Conservation (phyloP, 441 rosid species). For the Pelargonium myrrhifolium region DNA sequence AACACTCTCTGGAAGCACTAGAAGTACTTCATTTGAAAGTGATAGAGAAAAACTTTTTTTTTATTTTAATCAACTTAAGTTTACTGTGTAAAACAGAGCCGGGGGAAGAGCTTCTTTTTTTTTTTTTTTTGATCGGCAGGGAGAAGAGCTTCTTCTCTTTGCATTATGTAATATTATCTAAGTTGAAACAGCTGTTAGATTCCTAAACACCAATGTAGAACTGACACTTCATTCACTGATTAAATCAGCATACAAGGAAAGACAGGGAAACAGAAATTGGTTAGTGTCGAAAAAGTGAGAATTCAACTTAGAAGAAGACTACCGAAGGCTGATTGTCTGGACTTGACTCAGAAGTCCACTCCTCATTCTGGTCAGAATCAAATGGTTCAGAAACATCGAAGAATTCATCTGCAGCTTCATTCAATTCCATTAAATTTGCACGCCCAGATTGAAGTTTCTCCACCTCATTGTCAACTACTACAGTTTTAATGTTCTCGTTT, state of each 20-base stretch:
- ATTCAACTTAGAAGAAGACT: slow-evolving; percentile 9
- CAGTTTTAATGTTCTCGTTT: slow-evolving; percentile 24
- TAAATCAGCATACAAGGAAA: no score
- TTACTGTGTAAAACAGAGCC: background rate
- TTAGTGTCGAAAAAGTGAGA: no score
- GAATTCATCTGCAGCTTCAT: slow-evolving; percentile 73
- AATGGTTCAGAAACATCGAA: slow-evolving; percentile 69
- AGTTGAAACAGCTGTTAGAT: background rate
- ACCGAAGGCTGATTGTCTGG: slow-evolving; percentile 41
- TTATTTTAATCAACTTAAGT: no score
- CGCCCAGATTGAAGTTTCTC: slow-evolving; percentile 37
- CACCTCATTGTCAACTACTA: slow-evolving; percentile 31
- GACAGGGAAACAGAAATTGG: no score
- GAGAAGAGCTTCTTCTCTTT: background rate
- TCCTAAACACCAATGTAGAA: no score
- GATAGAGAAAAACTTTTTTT: background rate
- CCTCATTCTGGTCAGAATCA: slow-evolving; percentile 33
- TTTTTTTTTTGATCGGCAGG: no score
- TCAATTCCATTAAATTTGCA: slow-evolving; percentile 44
- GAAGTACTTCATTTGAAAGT: background rate
- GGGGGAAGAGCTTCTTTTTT: no score
- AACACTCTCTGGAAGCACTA: no score
- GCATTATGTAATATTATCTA: background rate
- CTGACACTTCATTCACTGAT: no score
- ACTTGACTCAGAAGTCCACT: slow-evolving; percentile 35